A percentile compares a stretch with the other conserved stretches of the same genome.
These are phyloP conservation scores for Hermanozyma aechmeae DNA, from an alignment of 805 yeast genomes.

Conservation along the genomic window DNA sequence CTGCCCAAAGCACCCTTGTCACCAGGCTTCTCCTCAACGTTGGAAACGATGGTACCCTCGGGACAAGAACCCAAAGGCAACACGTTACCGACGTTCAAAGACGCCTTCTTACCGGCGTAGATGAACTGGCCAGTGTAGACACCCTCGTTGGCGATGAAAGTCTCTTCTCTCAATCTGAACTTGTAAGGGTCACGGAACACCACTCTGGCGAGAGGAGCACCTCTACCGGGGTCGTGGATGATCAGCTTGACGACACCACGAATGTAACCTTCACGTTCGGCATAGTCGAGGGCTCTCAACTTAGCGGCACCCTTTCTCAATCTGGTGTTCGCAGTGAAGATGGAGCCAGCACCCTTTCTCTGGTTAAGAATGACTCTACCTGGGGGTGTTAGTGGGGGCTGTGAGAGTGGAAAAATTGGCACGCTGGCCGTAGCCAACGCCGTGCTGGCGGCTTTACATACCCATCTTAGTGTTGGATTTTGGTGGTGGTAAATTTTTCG, in stretches of 20 bases:
- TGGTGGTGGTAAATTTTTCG: constrained; percentile 12
- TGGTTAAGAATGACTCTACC: constrained; percentile 99
- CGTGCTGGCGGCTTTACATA: constrained; percentile 8
- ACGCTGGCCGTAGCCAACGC: background rate
- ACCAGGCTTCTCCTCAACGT: constrained; percentile 98
- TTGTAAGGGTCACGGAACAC: constrained; percentile 99
- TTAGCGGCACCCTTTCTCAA: constrained; percentile 99
- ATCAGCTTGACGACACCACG: constrained; percentile 99
- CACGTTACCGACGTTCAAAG: constrained; percentile 93
- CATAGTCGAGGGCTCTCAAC: constrained; percentile 97
- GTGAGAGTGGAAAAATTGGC: background rate
- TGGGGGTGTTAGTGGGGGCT: constrained; percentile 14
- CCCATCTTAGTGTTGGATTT: constrained; percentile 12
- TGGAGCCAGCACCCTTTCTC: constrained; percentile 99
- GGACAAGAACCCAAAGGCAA: constrained; percentile 96
- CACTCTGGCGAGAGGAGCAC: constrained; percentile 99
- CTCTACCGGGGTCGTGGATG: constrained; percentile 99
- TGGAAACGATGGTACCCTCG: constrained; percentile 98
- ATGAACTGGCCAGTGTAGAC: constrained; percentile 98
- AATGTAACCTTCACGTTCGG: constrained; percentile 99
- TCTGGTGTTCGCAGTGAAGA: constrained; percentile 99
- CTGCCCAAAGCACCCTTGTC: constrained; percentile 99
- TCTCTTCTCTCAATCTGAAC: constrained; percentile 96
- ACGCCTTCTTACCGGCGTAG: constrained; percentile 98
- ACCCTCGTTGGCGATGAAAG: constrained; percentile 99